phyloP scores from a whole-genome alignment of 1,139 yeast genomes.

The Hyphopichia fennica region DNA sequence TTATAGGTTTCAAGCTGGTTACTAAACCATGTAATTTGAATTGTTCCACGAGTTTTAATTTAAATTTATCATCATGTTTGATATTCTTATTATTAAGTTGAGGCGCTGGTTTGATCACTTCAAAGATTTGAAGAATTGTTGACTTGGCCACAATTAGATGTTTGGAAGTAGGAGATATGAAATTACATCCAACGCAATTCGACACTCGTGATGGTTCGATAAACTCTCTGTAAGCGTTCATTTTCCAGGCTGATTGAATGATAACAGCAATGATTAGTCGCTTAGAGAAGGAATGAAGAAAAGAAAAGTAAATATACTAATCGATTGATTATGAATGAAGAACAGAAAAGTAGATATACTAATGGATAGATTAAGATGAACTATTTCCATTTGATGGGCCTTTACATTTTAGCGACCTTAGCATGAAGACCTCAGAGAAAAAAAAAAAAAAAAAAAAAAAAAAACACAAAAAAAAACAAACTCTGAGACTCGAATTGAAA shows the following conservation, averaged over 20 bases:
- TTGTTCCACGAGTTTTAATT: slow-evolving; percentile 59
- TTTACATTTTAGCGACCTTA: too few species aligned
- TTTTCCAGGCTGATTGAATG: slow-evolving; percentile 17
- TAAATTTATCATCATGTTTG: slow-evolving; percentile 19
- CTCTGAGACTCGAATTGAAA: too few species aligned
- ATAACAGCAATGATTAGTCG: too few species aligned
- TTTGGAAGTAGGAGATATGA: slow-evolving; percentile 49
- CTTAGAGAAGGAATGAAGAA: too few species aligned
- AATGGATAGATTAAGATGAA: too few species aligned
- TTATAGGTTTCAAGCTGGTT: slow-evolving; percentile 54
- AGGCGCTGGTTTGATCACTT: slow-evolving; percentile 26
- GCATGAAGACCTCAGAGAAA: background rate
- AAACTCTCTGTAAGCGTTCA: slow-evolving; percentile 85
- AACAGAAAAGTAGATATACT: too few species aligned
- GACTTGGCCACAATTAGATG: slow-evolving; percentile 74
- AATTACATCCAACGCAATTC: slow-evolving; percentile 60
- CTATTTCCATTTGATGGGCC: too few species aligned
- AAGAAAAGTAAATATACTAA: too few species aligned
- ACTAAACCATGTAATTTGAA: slow-evolving; percentile 72
- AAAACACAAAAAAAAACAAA: background rate
- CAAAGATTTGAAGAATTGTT: slow-evolving; percentile 68
- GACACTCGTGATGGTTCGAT: slow-evolving; percentile 77
- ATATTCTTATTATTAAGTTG: slow-evolving; percentile 17
- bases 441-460: background rate
- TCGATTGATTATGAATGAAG: too few species aligned